These are phyloP conservation scores for Colletotrichum falcatum DNA, from an alignment of 2,329 filamentous ascomycete species.

Conservation along the genomic window DNA sequence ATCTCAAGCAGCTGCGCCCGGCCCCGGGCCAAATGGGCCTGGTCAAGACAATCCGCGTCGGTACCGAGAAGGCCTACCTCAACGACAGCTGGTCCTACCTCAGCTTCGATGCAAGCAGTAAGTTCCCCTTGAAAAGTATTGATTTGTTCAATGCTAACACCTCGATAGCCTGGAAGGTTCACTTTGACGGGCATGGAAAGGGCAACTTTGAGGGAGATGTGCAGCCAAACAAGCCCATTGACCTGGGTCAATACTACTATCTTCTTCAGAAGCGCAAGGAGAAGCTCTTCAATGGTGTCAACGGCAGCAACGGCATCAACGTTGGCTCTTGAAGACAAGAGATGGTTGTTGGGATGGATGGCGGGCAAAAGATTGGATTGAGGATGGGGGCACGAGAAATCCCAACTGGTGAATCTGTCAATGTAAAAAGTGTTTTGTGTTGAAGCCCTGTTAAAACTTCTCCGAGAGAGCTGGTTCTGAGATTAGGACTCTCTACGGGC, in stretches of 20 bases:
- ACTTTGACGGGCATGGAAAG: constrained; percentile 54
- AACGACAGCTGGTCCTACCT: constrained; percentile 63
- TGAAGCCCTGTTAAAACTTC: too few relatives aligned
- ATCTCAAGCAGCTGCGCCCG: constrained; percentile 58
- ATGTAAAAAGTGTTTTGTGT: too few relatives aligned
- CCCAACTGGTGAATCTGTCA: too few relatives aligned
- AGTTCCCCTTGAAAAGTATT: constrained; percentile 42
- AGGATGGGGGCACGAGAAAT: too few relatives aligned
- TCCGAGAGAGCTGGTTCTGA: neutral
- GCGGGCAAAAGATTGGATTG: too few relatives aligned
- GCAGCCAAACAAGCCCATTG: constrained; percentile 24
- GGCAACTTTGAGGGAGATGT: constrained; percentile 50
- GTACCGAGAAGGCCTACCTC: constrained; percentile 56
- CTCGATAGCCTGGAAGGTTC: constrained; percentile 52
- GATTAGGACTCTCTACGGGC: neutral
- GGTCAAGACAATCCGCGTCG: constrained; percentile 58
- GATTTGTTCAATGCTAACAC: constrained; percentile 43
- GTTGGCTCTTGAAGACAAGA: neutral
- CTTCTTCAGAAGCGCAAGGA: constrained; percentile 51
- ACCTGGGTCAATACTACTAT: constrained; percentile 52
- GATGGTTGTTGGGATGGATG: neutral
- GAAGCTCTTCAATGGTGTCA: constrained; percentile 1
- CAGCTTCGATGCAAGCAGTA: constrained; percentile 59
- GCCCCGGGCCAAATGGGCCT: constrained; percentile 59
- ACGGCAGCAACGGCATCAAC: neutral